These are phyloP conservation scores for Ogataea siamensis DNA, from an alignment of 805 yeast species.

Conservation along the genomic window DNA sequence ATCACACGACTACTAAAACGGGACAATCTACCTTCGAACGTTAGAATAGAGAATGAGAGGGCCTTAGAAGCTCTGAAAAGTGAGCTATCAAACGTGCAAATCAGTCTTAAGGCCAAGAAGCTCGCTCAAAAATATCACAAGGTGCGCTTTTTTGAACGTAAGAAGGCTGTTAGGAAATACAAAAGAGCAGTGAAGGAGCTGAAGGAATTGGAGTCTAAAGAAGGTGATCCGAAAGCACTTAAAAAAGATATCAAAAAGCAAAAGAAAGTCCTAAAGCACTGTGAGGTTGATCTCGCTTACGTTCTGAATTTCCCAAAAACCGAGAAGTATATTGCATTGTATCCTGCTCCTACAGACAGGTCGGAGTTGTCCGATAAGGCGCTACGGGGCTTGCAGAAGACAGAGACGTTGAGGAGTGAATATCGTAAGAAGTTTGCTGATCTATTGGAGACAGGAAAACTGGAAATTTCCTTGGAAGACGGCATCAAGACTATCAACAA, in stretches of 20 bases:
- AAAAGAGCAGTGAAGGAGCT: slow-evolving; percentile 46
- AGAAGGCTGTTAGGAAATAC: slow-evolving; percentile 75
- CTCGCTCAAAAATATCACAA: slow-evolving; percentile 78
- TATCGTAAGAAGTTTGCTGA: slow-evolving; percentile 53
- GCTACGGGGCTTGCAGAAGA: slow-evolving; percentile 41
- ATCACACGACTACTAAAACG: slow-evolving; percentile 63
- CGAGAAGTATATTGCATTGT: slow-evolving; percentile 76
- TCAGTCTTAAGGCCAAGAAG: slow-evolving; percentile 39
- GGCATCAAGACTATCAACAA: slow-evolving; percentile 30
- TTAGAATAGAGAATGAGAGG: slow-evolving; percentile 47
- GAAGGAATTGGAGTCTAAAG: slow-evolving; percentile 34
- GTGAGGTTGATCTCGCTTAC: slow-evolving; percentile 71
- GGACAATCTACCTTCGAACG: slow-evolving; percentile 55
- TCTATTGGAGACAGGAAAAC: slow-evolving; percentile 48
- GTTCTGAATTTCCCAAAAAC: slow-evolving; percentile 74
- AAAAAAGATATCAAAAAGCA: slow-evolving; percentile 36
- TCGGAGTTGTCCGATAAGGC: slow-evolving; percentile 36
- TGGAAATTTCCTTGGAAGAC: slow-evolving; percentile 53
- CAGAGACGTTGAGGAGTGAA: slow-evolving; percentile 43
- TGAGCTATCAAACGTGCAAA: slow-evolving; percentile 44
- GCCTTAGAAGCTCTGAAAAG: slow-evolving; percentile 45
- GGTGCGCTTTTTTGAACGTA: slow-evolving; percentile 88
- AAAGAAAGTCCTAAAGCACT: slow-evolving; percentile 50
- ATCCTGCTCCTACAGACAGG: slow-evolving; percentile 45
- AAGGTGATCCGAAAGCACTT: slow-evolving; percentile 25